Conservation (phyloP, 1,139 yeast species). For the Hemisphaericaspora xylanilytica region DNA sequence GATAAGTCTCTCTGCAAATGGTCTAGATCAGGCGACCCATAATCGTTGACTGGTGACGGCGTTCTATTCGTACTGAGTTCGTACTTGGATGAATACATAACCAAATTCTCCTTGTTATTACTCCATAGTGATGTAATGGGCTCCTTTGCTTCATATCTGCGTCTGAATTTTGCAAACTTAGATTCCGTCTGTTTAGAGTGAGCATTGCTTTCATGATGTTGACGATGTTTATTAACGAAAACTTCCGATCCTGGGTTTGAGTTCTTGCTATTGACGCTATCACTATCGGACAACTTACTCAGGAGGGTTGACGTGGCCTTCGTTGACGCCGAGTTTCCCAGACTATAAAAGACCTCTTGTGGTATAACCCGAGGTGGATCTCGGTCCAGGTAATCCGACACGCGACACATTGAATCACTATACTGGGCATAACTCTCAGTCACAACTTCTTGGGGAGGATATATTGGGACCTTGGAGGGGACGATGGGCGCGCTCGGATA, state of each 20-base stretch:
- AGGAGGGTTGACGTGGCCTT: constrained; percentile 15
- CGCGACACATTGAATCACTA: not conserved
- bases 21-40: constrained; percentile 18
- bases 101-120: constrained; percentile 3
- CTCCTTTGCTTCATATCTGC: constrained; percentile 36
- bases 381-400: not conserved
- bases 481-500: constrained; percentile 61
- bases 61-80: not conserved
- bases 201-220: constrained; percentile 15
- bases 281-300: constrained; percentile 15
- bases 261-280: constrained; percentile 9
- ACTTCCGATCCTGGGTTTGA: constrained; percentile 13
- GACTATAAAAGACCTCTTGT: constrained; percentile 31
- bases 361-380: constrained; percentile 5
- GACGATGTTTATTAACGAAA: constrained; percentile 15
- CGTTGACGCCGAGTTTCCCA: constrained; percentile 15
- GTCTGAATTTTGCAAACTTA: constrained; percentile 32
- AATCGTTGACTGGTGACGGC: constrained; percentile 13
- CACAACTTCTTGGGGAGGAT: constrained; percentile 6
- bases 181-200: constrained; percentile 23
- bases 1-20: constrained; percentile 21
- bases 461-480: constrained; percentile 38
- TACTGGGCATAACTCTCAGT: constrained; percentile 1
- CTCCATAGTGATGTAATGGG: constrained; percentile 31
- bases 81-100: not conserved